Evolutionary conservation across 129 eudicot genomes (phyloP).

Genomic region (Flaveria trinervia): DNA sequence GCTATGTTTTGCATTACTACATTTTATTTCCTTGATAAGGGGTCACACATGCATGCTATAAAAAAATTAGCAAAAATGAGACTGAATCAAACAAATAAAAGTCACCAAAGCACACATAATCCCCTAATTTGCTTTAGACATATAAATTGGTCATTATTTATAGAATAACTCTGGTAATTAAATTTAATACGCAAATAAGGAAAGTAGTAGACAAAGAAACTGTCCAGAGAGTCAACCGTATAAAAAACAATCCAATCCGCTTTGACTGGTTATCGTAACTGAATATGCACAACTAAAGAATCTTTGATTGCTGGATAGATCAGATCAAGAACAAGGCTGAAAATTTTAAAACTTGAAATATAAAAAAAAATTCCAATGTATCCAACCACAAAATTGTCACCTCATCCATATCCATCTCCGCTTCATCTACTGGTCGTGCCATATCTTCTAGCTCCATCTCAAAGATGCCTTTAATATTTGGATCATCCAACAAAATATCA

Average conservation of each 20-base stretch:
- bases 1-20: neutral
- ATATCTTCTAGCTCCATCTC: constrained; percentile 82
- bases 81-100: neutral
- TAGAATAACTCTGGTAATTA: neutral
- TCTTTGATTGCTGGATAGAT: too few species aligned
- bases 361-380: too few species aligned
- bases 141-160: neutral
- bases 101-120: neutral
- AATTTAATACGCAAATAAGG: neutral
- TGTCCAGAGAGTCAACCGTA: neutral
- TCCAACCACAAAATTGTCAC: constrained; percentile 27
- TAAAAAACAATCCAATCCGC: neutral
- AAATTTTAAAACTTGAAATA: too few species aligned
- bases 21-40: too few species aligned
- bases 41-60: too few species aligned
- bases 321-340: too few species aligned
- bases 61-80: neutral
- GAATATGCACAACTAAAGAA: neutral
- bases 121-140: neutral
- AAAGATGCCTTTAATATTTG: constrained; percentile 69
- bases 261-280: neutral
- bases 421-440: constrained; percentile 48
- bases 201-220: neutral
- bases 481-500: constrained; percentile 68
- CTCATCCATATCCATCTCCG: constrained; percentile 55